Base-by-base conservation (phyloP, 164 flowering plant genomes). In the Kalanchoe fedtschenkoi region DNA sequence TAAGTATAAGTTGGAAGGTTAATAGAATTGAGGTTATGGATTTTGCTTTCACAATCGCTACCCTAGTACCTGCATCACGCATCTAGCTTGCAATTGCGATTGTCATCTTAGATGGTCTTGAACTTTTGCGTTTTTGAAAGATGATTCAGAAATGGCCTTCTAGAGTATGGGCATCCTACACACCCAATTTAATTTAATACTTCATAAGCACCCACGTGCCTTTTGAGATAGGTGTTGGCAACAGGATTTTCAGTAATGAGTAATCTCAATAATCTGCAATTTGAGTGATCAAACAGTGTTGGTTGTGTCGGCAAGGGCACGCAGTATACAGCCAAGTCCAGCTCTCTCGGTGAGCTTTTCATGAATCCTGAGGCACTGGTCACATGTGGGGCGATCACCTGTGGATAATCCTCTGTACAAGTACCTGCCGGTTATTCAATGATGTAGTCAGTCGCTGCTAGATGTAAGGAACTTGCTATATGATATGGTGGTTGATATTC, bases 341-440 rank as follows among this genome's bases (percentile, higher is more conserved):
- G 95, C 92, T 74, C 68, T 77, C 66, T 90, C 86, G 3, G 91
- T 92, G 66, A 92, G 74, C 65, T 82, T 93, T 57, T 88, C 97
- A 69, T 92, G 98, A 60, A 92, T 88, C 67, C 89, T 76, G 26
- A 89, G 84, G 74, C 96, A 92, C 47, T 89, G 98, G 58, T 92
- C 95, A 56, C 98, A 89, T 15, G 97, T 93, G 19, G 97, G 92
- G 24, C 96, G 88, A 73, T 92, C 97, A 66, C 97, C 96, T 37
- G 96, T 93, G 22, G 98, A 81, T 69, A 93, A 73, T 6, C 98
- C 98, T 72, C 96, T 82, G 60, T 93, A 90, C 69, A 93, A 70
- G 71, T 93, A 89, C 83, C 97, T 90, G 76, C 15, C 1, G 63
- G 58, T 64, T 4, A 62, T 33, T 38, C 54, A 51, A 13, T n/a